phyloP scores from a whole-genome alignment of 768 basidiomycete species.

The Kwoniella bestiolae region DNA sequence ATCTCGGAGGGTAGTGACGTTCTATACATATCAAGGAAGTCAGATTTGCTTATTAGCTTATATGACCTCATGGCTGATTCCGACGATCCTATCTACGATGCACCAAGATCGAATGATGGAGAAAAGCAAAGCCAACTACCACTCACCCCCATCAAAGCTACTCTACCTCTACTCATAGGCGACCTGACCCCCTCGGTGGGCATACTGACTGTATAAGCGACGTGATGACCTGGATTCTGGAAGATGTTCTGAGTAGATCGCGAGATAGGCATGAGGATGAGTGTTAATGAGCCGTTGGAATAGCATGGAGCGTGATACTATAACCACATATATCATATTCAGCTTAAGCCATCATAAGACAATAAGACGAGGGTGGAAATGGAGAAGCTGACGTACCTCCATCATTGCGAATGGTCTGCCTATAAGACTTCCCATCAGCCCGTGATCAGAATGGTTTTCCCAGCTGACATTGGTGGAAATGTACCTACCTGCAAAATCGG shows the following conservation, averaged over 20 bases:
- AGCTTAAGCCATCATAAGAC: too few species aligned
- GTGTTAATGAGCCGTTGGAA: conserved; percentile 45
- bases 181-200: conserved; percentile 32
- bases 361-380: too few species aligned
- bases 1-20: conserved; percentile 45
- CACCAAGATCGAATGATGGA: too few species aligned
- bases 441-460: not conserved
- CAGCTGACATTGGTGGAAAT: too few species aligned
- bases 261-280: conserved; percentile 53
- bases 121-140: not conserved
- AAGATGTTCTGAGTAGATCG: conserved; percentile 49
- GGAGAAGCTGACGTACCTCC: conserved; percentile 35
- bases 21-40: conserved; percentile 29
- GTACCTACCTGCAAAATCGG: conserved; percentile 37
- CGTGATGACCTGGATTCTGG: conserved; percentile 25
- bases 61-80: not conserved
- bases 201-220: conserved; percentile 49
- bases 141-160: conserved; percentile 55
- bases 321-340: not conserved
- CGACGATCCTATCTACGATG: too few species aligned
- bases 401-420: conserved; percentile 52
- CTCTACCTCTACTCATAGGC: conserved; percentile 48
- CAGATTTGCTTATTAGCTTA: not conserved
- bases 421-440: conserved; percentile 22
- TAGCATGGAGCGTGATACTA: conserved; percentile 55